These are phyloP conservation scores for Vitis hybrid DNA, from an alignment of 177 flowering plant species.

Conservation along the genomic window DNA sequence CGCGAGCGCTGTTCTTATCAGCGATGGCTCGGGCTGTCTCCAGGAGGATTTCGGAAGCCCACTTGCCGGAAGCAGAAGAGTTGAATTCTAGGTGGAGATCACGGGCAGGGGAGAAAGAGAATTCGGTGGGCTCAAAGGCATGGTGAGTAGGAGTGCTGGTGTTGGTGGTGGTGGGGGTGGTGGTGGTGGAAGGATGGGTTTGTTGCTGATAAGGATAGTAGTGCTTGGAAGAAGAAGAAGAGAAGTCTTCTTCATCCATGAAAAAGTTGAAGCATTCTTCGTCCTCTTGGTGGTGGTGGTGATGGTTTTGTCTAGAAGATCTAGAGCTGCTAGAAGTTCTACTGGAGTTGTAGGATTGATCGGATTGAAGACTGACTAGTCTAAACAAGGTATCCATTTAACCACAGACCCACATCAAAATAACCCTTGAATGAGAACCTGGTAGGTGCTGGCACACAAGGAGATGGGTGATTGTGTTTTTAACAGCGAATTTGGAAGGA, in stretches of 20 bases:
- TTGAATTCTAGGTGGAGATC: slow-evolving; percentile 19
- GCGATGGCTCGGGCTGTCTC: slow-evolving; percentile 77
- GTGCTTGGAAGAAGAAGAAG: slow-evolving; percentile 77
- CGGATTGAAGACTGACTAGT: slow-evolving; percentile 68
- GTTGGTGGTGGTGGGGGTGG: slow-evolving; percentile 23
- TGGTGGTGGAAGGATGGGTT: slow-evolving; percentile 13
- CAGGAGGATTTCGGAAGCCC: slow-evolving; percentile 70
- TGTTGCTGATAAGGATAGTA: slow-evolving; percentile 34
- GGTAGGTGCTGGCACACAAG: neutral
- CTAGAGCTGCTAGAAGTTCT: slow-evolving; percentile 60
- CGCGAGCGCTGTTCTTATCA: slow-evolving; percentile 56
- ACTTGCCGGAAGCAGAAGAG: slow-evolving; percentile 32
- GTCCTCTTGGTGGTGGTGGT: slow-evolving; percentile 33
- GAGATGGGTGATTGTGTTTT: slow-evolving; percentile 28
- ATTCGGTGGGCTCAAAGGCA: slow-evolving; percentile 26
- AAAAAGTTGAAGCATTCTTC: slow-evolving; percentile 94
- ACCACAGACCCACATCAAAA: slow-evolving; percentile 39
- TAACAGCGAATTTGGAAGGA: slow-evolving; percentile 16
- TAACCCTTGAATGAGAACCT: slow-evolving; percentile 3
- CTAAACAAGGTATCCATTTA: slow-evolving; percentile 95
- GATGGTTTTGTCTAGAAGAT: slow-evolving; percentile 49
- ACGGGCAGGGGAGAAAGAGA: slow-evolving; percentile 25
- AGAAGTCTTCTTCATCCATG: slow-evolving; percentile 99
- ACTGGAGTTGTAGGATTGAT: slow-evolving; percentile 69
- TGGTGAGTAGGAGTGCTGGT: slow-evolving; percentile 10